Conservation (phyloP, 169 alveolate genomes). For the Plasmodium relictum region DNA sequence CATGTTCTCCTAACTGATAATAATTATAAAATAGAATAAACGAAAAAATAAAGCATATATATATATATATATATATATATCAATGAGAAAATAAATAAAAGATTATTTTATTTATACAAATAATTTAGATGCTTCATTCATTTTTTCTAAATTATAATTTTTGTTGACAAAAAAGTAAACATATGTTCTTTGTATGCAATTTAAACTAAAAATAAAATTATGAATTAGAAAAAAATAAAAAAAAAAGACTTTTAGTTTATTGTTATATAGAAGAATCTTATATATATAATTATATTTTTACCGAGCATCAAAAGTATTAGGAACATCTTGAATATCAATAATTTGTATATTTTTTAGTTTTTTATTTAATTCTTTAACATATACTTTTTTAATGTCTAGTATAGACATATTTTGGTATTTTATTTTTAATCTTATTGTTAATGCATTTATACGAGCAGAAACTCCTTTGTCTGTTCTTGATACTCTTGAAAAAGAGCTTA, state of each 20-base stretch:
- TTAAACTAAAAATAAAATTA: slow-evolving; percentile 18
- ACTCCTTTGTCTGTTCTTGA: slow-evolving; percentile 77
- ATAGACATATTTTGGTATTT: slow-evolving; percentile 38
- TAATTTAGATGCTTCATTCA: slow-evolving; percentile 43
- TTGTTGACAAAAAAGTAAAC: slow-evolving; percentile 64
- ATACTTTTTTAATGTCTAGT: slow-evolving; percentile 18
- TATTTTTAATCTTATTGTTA: slow-evolving; percentile 45
- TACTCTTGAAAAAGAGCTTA: slow-evolving; percentile 60
- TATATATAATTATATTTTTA: slow-evolving; percentile 6
- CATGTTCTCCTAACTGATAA: slow-evolving; percentile 60
- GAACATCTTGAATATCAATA: slow-evolving; percentile 43
- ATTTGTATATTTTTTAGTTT: slow-evolving; percentile 55
- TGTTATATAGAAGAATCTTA: not conserved
- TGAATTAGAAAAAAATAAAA: not conserved
- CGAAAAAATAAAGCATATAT: not conserved
- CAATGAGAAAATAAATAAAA: not conserved
- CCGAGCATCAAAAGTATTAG: slow-evolving; percentile 77
- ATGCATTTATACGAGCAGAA: slow-evolving; percentile 73
- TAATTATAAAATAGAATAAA: not conserved
- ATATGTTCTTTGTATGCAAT: slow-evolving; percentile 67
- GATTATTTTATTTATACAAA: slow-evolving; percentile 18
- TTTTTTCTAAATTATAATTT: slow-evolving; percentile 38
- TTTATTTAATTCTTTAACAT: slow-evolving; percentile 57
- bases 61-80: not conserved
- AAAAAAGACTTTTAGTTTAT: not conserved